Evolutionary conservation across 2,329 filamentous ascomycete genomes (phyloP), one percentile per base, ranked within the genome.

Genomic region (Alternaria incomplexa): DNA sequence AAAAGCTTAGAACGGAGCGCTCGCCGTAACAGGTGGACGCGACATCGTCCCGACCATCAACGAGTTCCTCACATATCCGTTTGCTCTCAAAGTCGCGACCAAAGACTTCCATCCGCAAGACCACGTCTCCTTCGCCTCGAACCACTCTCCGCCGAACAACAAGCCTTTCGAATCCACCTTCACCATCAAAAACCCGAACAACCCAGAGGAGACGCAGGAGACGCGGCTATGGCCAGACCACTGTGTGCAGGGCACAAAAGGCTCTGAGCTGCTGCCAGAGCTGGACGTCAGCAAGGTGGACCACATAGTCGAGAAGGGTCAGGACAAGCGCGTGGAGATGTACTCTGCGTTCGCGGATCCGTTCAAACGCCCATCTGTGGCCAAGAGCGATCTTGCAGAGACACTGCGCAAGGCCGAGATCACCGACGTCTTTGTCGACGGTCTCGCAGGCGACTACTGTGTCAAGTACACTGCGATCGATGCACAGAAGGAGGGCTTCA

Each of bases 341-440:
- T 98, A 97, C 81, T 95, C 91, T 65, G 93, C 91, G 0, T 98
- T 99, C 3, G 90, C 90, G 64, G 92, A 94, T 75, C 91, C 92
- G 0, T 95, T 97, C 72, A 80, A 80, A 43, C 84, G 85, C 6
- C 88, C 89, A 2, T 81, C 81, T 30, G 83, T 91, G 13, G 83
- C 82, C 25, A 88, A 81, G 72, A 90, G 87, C 72, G 89, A 89
- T 13, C 82, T 98, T 25, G 86, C 85, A 2, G 81, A 75, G 1
- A 74, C 83, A 51, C 78, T 99, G 69, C 84, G 79, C 55, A 83
- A 83, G 3, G 82, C 82, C 15, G 83, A 81, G 1, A 83, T 97
- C 26, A 93, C 91, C 6, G 87, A 96, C 77, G 92, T 97, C 6
- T 97, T 90, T 77, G 88, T 96, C 22, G 93, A 93, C 1, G 96